Conservation (phyloP, 1,284 basidiomycete species). For the Cyathus pygmaeus region DNA sequence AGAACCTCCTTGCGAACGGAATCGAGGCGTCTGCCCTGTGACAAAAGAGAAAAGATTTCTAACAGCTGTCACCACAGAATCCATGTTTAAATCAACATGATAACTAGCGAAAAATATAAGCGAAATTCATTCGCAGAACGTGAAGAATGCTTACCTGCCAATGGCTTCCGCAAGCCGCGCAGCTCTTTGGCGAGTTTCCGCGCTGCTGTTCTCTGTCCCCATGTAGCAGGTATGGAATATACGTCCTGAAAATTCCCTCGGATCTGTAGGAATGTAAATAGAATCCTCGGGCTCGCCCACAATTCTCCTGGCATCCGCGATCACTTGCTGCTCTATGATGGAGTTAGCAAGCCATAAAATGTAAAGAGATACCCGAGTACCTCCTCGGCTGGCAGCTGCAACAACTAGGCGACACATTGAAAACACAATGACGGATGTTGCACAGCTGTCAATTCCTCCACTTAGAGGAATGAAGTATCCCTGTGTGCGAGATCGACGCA, state of each 20-base stretch:
- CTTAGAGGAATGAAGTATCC: conserved; percentile 97
- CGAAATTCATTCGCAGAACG: not conserved
- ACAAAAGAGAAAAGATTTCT: conserved; percentile 86
- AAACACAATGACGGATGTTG: conserved; percentile 93
- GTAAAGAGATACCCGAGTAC: conserved; percentile 48
- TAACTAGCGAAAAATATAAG: conserved; percentile 63
- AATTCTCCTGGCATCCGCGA: conserved; percentile 91
- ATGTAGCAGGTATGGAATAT: conserved; percentile 99
- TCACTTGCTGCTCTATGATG: conserved; percentile 82
- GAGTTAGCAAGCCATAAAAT: no score
- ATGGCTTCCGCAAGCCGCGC: conserved; percentile 89
- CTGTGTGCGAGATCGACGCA: conserved; percentile 91
- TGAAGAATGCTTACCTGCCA: conserved; percentile 68
- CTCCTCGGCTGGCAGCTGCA: conserved; percentile 76
- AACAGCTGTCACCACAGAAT: conserved; percentile 87
- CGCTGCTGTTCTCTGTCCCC: conserved; percentile 96
- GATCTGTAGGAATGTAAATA: conserved; percentile 84
- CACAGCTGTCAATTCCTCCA: conserved; percentile 98
- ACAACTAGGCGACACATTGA: conserved; percentile 95
- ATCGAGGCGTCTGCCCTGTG: conserved; percentile 85
- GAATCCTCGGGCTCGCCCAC: conserved; percentile 85
- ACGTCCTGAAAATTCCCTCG: conserved; percentile 85
- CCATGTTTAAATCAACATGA: conserved; percentile 97
- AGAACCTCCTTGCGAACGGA: conserved; percentile 89
- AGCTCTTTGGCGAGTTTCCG: conserved; percentile 88